Evolutionary conservation across 768 basidiomycete genomes (phyloP).

Genomic region (Trichaptum fuscoviolaceum): DNA sequence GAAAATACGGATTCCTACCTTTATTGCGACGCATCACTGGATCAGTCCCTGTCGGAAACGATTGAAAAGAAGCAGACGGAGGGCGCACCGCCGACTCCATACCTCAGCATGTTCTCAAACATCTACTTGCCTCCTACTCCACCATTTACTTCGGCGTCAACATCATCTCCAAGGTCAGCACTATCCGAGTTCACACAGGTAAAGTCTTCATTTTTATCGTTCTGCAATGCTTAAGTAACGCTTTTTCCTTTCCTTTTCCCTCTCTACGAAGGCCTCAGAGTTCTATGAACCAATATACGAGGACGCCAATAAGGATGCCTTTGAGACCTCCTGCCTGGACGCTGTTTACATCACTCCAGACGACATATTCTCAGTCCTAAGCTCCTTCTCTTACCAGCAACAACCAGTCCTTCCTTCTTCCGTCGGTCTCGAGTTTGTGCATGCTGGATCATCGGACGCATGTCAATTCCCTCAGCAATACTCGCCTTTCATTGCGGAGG

Average conservation of each 20-base stretch:
- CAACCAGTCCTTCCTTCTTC: not conserved
- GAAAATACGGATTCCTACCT: not conserved
- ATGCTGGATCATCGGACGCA: not conserved
- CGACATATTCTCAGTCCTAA: not conserved
- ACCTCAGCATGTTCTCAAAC: not conserved
- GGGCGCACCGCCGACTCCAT: not conserved
- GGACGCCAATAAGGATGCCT: not conserved
- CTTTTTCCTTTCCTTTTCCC: not conserved
- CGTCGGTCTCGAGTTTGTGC: not conserved
- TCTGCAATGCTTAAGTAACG: not conserved
- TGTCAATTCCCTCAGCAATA: not conserved
- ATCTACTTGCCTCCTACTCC: not conserved
- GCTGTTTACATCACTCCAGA: not conserved
- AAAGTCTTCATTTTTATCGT: not conserved
- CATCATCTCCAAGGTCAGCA: not conserved
- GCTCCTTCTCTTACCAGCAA: not conserved
- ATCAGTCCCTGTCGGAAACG: not conserved
- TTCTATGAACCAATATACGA: not conserved
- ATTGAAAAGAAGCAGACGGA: not conserved
- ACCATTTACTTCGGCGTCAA: not conserved
- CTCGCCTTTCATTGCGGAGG: not conserved
- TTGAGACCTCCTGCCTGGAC: not conserved
- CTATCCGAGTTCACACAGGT: not conserved
- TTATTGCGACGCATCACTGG: not conserved
- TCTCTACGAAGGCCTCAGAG: not conserved